Percentiles rank a stretch among this genome's conserved stretches.
phyloP scores from a whole-genome alignment of 108 stramenopile genomes.

The Epipyxis sp. region DNA sequence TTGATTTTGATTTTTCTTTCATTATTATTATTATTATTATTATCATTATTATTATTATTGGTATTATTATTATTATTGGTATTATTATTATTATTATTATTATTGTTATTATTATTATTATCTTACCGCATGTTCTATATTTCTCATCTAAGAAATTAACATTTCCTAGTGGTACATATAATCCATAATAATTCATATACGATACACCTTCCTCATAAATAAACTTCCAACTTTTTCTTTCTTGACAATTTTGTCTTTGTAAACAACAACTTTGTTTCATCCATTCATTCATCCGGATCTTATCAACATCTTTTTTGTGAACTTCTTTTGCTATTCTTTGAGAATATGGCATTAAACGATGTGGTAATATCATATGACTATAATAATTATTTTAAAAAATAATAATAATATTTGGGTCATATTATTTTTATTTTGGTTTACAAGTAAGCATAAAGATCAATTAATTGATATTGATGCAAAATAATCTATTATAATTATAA shows the following conservation, averaged over 20 bases:
- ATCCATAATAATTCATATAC: slow-evolving; percentile 5
- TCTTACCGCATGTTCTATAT: neutral
- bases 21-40: too few species aligned
- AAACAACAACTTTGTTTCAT: slow-evolving; percentile 12
- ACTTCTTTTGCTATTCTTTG: neutral
- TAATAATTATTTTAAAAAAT: too few species aligned
- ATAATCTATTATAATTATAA: too few species aligned
- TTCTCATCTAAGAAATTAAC: slow-evolving; percentile 14
- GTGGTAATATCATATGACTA: slow-evolving; percentile 32
- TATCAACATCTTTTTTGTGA: neutral
- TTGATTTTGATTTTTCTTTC: too few species aligned
- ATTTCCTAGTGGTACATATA: slow-evolving; percentile 20
- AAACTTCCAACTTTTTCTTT: slow-evolving; percentile 17
- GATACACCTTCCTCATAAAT: neutral
- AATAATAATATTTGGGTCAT: too few species aligned
- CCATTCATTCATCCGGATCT: slow-evolving; percentile 3
- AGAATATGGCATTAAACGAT: slow-evolving; percentile 35
- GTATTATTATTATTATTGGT: too few species aligned
- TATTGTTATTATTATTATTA: neutral
- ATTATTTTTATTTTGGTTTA: too few species aligned
- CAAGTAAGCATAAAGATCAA: too few species aligned
- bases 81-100: too few species aligned
- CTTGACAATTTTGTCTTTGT: slow-evolving; percentile 21
- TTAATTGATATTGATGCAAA: too few species aligned
- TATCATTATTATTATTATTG: too few species aligned